Percentiles rank a stretch among this genome's conserved stretches.
Evolutionary conservation across 2,329 filamentous ascomycete species (phyloP).

Genomic region (Fusarium transvaalense): DNA sequence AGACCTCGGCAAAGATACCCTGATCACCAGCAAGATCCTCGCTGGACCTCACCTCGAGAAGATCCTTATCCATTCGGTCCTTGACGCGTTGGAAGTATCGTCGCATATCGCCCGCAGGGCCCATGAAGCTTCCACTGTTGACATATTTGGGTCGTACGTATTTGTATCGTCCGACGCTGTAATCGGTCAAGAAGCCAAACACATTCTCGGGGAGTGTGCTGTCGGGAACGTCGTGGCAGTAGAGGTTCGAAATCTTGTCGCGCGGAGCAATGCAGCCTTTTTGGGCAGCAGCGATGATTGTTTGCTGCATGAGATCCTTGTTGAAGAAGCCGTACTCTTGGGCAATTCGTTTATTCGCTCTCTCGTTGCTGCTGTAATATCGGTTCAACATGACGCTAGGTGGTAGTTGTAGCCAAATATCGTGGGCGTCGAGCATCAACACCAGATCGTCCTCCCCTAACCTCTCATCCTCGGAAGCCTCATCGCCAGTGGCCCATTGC

Average conservation of each 20-base stretch:
- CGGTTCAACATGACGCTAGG: constrained; percentile 48
- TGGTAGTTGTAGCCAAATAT: constrained; percentile 51
- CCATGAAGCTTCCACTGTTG: constrained; percentile 51
- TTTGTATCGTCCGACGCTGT: constrained; percentile 29
- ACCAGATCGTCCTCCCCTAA: constrained; percentile 47
- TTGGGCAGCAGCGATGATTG: constrained; percentile 44
- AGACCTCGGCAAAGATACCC: constrained; percentile 50
- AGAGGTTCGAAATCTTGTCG: constrained; percentile 44
- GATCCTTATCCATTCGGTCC: constrained; percentile 45
- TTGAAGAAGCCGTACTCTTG: constrained; percentile 40
- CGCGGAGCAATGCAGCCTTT: constrained; percentile 45
- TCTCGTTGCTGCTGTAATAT: constrained; percentile 42
- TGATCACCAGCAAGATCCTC: constrained; percentile 48
- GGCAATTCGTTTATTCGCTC: constrained; percentile 39
- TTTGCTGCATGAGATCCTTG: constrained; percentile 39
- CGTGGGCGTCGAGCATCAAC: constrained; percentile 50
- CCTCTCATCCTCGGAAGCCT: constrained; percentile 29
- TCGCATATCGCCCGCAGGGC: constrained; percentile 47
- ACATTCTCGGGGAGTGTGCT: constrained; percentile 42
- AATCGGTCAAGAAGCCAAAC: constrained; percentile 45
- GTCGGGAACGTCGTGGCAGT: constrained; percentile 43
- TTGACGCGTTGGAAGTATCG: constrained; percentile 46
- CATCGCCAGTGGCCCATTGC: constrained; percentile 39
- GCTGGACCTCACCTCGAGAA: constrained; percentile 23
- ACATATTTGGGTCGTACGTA: constrained; percentile 48